These are phyloP conservation scores for Plantago major DNA, from an alignment of 257 asterid species.

Conservation along the genomic window DNA sequence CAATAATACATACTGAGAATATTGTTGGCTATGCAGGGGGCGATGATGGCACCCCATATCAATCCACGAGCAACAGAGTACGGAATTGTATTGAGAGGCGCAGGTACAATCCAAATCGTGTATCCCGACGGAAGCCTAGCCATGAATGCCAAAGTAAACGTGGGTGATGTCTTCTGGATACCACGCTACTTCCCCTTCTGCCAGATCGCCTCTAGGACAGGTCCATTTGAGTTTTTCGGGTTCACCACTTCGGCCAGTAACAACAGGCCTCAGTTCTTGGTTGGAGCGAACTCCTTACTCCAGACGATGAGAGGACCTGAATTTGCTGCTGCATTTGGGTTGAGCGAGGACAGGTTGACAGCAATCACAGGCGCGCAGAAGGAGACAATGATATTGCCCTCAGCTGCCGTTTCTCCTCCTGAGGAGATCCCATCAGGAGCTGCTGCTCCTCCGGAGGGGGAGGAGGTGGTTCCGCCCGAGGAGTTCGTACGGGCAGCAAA, in stretches of 20 bases:
- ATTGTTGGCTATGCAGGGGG: conserved; percentile 41
- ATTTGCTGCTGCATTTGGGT: conserved; percentile 67
- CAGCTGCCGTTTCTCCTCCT: conserved; percentile 45
- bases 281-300: conserved; percentile 54
- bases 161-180: conserved; percentile 74
- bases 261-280: conserved; percentile 80
- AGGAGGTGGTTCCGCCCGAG: too few relatives aligned
- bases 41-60: conserved; percentile 94
- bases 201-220: conserved; percentile 75
- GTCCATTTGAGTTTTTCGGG: conserved; percentile 84
- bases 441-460: too few relatives aligned
- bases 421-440: conserved; percentile 6
- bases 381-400: conserved; percentile 49
- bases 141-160: conserved; percentile 60
- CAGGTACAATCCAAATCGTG: conserved; percentile 58
- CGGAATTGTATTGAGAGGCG: conserved; percentile 62
- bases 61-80: conserved; percentile 76
- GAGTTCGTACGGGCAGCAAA: too few relatives aligned
- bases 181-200: conserved; percentile 87
- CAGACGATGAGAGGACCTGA: conserved; percentile 56
- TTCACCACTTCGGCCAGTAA: conserved; percentile 62
- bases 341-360: conserved; percentile 41
- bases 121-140: conserved; percentile 80
- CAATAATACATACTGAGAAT: background rate
- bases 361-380: conserved; percentile 44